Evolutionary conservation across 345 rosid genomes (phyloP), one percentile per base, ranked within the genome.

Genomic region (Camelina hispida): DNA sequence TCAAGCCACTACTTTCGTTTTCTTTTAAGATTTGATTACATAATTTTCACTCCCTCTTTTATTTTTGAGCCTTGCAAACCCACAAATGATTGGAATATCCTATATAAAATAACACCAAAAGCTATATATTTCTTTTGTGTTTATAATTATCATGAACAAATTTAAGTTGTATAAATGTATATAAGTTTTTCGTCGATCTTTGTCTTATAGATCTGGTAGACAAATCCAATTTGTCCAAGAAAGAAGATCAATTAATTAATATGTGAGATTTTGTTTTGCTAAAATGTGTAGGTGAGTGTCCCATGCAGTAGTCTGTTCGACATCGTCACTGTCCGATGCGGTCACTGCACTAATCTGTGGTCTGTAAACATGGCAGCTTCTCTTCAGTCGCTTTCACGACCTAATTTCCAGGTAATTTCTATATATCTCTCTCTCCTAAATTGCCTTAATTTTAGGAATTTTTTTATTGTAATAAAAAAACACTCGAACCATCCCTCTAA

Each of bases 291-390:
- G 98, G 98, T 94, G 81, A 94, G 91, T 74, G 98, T 94, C 50
- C 98, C 98, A 76, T 85, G 96, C 89, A 91, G 88, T 78, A 94
- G 83, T 81, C 70, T 94, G 84, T 73, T 83, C 48, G 98, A 91
- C 74, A 83, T 88, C 23, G 98, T 94, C 79, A 94, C 98, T 66
- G 91, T 94, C 87, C 88, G 97, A 84, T 94, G 98, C 74, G 98
- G 96, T 50, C 96, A 90, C 91, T 94, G 98, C 87, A 77, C 93
- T 17, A 90, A 90, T 85, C 84, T 91, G 38, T 90, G 93, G 98
- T 94, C 98, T 22, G 97, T 94, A 68, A 91, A 94, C 83, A 94
- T 94, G 97, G 97, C 96, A 48, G 96, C 96, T 43, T 85, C 94
- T 56, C 84, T 88, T 75, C 98, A 89, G 90, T 89, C 96, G 58